These are phyloP conservation scores for Zarea fungicola DNA, from an alignment of 2,329 filamentous ascomycete species.

Conservation along the genomic window DNA sequence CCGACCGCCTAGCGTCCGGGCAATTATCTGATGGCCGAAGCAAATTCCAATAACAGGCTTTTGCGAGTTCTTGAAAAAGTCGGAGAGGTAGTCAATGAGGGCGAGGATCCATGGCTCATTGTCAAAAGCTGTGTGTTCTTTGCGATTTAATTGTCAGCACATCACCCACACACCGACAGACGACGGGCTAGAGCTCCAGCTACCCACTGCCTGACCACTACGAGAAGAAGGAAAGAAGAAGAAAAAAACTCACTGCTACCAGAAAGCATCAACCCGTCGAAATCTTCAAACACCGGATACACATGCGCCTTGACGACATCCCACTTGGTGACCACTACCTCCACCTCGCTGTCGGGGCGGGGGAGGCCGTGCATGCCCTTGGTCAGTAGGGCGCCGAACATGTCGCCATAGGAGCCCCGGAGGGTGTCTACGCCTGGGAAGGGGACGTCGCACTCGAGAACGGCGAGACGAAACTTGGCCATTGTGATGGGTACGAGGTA, in stretches of 20 bases:
- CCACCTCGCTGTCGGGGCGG: conserved; percentile 15
- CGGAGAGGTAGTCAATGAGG: conserved; percentile 34
- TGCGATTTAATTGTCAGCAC: no score
- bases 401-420: conserved; percentile 27
- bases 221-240: no score
- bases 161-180: no score
- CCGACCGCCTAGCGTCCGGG: conserved; percentile 33
- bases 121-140: conserved; percentile 36
- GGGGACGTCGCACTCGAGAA: conserved; percentile 30
- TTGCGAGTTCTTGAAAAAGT: conserved; percentile 24
- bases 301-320: conserved; percentile 25
- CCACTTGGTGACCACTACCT: conserved; percentile 24
- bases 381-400: conserved; percentile 25
- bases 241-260: conserved; percentile 26
- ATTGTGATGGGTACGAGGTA: neutral
- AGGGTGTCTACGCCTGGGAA: conserved; percentile 21
- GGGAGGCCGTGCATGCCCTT: conserved; percentile 22
- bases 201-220: no score
- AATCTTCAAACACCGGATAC: conserved; percentile 23
- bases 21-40: conserved; percentile 46
- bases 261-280: conserved; percentile 27
- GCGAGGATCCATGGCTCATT: conserved; percentile 40
- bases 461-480: conserved; percentile 18
- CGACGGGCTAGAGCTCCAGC: no score
- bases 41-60: conserved; percentile 39